Percentiles rank a stretch among this genome's conserved stretches.
Evolutionary conservation across 805 yeast genomes (phyloP).

Genomic region (Candida lessepsii): DNA sequence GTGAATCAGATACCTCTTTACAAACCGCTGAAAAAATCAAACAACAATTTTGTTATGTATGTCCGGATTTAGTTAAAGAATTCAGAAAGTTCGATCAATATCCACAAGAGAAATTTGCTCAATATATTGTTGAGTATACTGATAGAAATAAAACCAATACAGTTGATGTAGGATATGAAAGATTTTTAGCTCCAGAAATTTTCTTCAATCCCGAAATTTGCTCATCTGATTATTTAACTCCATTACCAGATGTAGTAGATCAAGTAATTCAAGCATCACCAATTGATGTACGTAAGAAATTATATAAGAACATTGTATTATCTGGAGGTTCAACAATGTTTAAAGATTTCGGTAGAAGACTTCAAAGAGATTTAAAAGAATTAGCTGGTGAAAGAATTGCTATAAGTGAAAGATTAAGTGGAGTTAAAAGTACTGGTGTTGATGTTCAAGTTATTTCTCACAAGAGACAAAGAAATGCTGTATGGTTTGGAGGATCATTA

Average conservation of each 20-base stretch:
- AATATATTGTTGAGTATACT: slow-evolving; percentile 82
- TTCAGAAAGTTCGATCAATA: slow-evolving; percentile 92
- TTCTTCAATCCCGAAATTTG: slow-evolving; percentile 98
- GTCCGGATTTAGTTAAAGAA: slow-evolving; percentile 97
- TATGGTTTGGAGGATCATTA: slow-evolving; percentile 98
- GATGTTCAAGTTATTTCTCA: slow-evolving; percentile 96
- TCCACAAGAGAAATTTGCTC: slow-evolving; percentile 84
- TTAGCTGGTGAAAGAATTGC: slow-evolving; percentile 88
- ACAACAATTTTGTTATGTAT: slow-evolving; percentile 95
- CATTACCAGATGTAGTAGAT: slow-evolving; percentile 94
- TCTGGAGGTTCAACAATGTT: slow-evolving; percentile 99
- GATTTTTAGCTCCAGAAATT: slow-evolving; percentile 98
- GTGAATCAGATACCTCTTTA: slow-evolving; percentile 89
- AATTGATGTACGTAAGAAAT: slow-evolving; percentile 95
- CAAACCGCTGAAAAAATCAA: slow-evolving; percentile 96
- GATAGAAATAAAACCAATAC: slow-evolving; percentile 51
- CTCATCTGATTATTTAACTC: slow-evolving; percentile 91
- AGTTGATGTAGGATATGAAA: slow-evolving; percentile 96
- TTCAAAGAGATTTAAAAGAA: slow-evolving; percentile 88
- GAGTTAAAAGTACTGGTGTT: slow-evolving; percentile 84
- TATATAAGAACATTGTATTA: slow-evolving; percentile 91
- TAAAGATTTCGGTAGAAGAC: slow-evolving; percentile 94
- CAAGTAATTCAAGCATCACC: slow-evolving; percentile 94
- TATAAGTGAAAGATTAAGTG: slow-evolving; percentile 72
- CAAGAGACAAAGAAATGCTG: slow-evolving; percentile 97